Percentiles rank a stretch among this genome's conserved stretches.
phyloP scores from a whole-genome alignment of 192 early-diverging fungal genomes.

The Pilaira anomala region DNA sequence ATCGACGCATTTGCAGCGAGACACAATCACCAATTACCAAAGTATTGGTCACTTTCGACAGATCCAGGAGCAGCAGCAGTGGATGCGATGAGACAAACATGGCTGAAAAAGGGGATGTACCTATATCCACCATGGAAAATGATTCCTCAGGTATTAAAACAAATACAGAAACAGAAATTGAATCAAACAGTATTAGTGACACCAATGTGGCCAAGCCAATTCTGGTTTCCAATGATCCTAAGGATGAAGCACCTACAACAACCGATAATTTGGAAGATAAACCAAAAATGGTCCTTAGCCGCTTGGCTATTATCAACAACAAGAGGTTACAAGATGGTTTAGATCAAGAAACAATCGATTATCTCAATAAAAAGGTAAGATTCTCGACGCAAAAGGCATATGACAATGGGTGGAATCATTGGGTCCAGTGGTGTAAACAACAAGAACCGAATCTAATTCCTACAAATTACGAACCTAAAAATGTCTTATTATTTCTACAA shows the following conservation, averaged over 20 bases:
- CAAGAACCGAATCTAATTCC: not conserved
- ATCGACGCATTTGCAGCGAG: slow-evolving; percentile 13
- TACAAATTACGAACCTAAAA: not conserved
- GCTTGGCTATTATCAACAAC: slow-evolving; percentile 11
- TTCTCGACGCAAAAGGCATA: not conserved
- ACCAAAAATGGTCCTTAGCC: not conserved
- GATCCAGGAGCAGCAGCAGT: slow-evolving; percentile 10
- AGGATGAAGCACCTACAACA: not conserved
- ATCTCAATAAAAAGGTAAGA: not conserved
- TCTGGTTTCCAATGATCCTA: slow-evolving; percentile 12
- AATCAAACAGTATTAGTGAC: not conserved
- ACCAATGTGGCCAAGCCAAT: slow-evolving; percentile 6
- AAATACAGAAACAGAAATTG: not conserved
- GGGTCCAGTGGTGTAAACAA: not conserved
- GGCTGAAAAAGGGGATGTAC: slow-evolving; percentile 19
- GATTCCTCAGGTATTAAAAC: slow-evolving; percentile 10
- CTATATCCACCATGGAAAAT: slow-evolving; percentile 17
- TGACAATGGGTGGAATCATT: not conserved
- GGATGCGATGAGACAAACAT: slow-evolving; percentile 18
- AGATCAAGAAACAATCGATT: not conserved
- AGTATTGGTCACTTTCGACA: slow-evolving; percentile 4
- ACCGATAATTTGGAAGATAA: slow-evolving; percentile 8
- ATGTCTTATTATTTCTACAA: not conserved
- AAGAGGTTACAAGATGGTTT: not conserved
- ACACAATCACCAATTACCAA: not conserved